phyloP scores from a whole-genome alignment of 2,329 filamentous ascomycete species.

The Arthroderma uncinatum region DNA sequence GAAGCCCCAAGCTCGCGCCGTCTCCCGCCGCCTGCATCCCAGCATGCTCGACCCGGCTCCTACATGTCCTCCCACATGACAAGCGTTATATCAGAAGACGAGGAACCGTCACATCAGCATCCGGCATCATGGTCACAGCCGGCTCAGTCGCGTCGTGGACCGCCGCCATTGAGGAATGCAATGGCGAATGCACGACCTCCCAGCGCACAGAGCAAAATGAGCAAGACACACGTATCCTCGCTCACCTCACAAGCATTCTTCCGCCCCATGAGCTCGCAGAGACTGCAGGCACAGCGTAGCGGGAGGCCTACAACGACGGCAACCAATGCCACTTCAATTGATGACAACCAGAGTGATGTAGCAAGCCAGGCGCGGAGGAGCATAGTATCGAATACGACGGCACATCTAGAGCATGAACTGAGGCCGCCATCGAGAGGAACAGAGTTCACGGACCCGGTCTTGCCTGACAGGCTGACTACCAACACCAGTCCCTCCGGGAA shows the following conservation, averaged over 20 bases:
- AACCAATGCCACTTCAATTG: conserved; percentile 25
- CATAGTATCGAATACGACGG: conserved; percentile 44
- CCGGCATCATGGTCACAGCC: conserved; percentile 40
- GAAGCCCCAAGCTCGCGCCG: not conserved
- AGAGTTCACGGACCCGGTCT: conserved; percentile 64
- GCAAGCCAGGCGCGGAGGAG: conserved; percentile 47
- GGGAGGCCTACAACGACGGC: conserved; percentile 33
- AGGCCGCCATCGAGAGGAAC: conserved; percentile 66
- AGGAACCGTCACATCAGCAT: conserved; percentile 25
- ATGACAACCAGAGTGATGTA: conserved; percentile 37
- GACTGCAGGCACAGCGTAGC: conserved; percentile 76
- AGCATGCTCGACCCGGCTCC: conserved; percentile 26
- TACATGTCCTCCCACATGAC: conserved; percentile 62
- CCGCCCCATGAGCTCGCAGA: conserved; percentile 90
- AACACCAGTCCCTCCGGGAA: conserved; percentile 60
- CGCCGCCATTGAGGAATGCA: conserved; percentile 32
- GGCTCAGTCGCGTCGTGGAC: conserved; percentile 47
- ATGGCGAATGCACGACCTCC: conserved; percentile 27
- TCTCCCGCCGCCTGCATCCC: not conserved
- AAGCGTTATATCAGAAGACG: conserved; percentile 45
- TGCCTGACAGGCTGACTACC: conserved; percentile 57
- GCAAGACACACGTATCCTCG: conserved; percentile 78
- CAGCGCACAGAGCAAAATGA: conserved; percentile 54
- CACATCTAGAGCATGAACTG: conserved; percentile 35
- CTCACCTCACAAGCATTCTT: conserved; percentile 87